Evolutionary conservation across 306 rosid species (phyloP), one percentile per base, ranked within the genome.

Genomic region (Fragaria iinumae): DNA sequence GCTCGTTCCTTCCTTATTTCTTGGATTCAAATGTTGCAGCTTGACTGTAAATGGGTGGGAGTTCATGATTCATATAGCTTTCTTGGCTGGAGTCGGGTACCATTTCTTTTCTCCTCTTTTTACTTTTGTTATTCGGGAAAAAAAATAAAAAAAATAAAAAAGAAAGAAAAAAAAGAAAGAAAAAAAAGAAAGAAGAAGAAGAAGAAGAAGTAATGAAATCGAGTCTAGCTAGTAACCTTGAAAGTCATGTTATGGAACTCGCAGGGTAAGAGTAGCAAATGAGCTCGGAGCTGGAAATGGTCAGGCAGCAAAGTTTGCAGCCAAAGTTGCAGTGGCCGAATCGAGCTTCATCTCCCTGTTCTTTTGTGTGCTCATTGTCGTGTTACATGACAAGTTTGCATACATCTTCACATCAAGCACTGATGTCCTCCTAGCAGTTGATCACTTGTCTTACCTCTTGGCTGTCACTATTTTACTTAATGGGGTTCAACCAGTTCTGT

Each of bases 1-100:
- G 36, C 50, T 9, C 4, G 6, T 2, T 64, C 21, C 6, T 41
- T 8, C 18, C 11, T 8, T 8, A 0, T 71, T 45, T 56, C 8
- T 69, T 38, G 21, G 20, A 36, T 21, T 62, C 1, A 27, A 34
- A 34, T 3, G 1, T 11, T 67, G 83, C 88, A 93, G 97, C 69
- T 87, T 91, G 96, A 88, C 90, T 49, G 82, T 91, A 5, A 88
- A 88, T 48, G 96, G 93, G 1, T 91, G 93, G 97, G 98, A 91
- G 78, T 77, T 93, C 90, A 93, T 91, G 98, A 80, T 93, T 63
- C 96, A 91, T 16, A 39, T 91, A 21, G 96, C 90, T 18, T 91
- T 93, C 82, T 86, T 93, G 18, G 98, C 97, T 0, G 98, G 91
- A 52, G 43, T 88, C 1, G 97, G 97, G 98, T 93, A 87, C 25